Evolutionary conservation across 192 early-diverging fungal species (phyloP).

Genomic region (Linnemannia zychae): DNA sequence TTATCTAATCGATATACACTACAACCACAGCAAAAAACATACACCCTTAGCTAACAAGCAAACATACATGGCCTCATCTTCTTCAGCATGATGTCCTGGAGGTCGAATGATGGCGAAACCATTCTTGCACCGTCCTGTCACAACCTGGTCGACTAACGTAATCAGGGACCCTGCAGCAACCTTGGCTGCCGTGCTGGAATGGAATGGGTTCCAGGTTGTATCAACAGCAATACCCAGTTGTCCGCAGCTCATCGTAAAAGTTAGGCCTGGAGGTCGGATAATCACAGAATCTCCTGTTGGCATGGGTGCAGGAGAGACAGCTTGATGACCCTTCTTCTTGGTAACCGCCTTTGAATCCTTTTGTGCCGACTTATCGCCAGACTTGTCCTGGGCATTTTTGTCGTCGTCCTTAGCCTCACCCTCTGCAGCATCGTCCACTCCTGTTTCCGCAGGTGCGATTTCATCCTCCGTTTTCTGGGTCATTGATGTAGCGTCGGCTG

Average conservation of each 20-base stretch:
- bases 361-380: neutral
- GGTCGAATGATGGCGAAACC: slow-evolving; percentile 82
- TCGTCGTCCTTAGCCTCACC: slow-evolving; percentile 11
- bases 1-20: too few species aligned
- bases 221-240: slow-evolving; percentile 64
- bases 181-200: slow-evolving; percentile 55
- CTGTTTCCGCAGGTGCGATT: neutral
- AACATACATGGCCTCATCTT: slow-evolving; percentile 65
- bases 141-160: slow-evolving; percentile 69
- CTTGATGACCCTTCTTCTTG: slow-evolving; percentile 39
- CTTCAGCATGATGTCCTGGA: slow-evolving; percentile 86
- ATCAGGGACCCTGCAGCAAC: slow-evolving; percentile 69
- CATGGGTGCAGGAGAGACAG: slow-evolving; percentile 30
- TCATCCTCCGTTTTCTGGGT: neutral
- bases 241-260: slow-evolving; percentile 65
- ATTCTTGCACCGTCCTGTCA: slow-evolving; percentile 68
- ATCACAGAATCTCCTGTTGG: slow-evolving; percentile 15
- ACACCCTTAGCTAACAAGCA: neutral
- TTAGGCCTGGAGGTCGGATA: slow-evolving; percentile 57
- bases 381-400: slow-evolving; percentile 8
- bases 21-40: neutral
- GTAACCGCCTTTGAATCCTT: slow-evolving; percentile 11
- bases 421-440: neutral
- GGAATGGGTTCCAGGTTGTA: slow-evolving; percentile 55
- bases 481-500: too few species aligned